Conservation (phyloP, 768 basidiomycete species). For the Mycena epipterygia region DNA sequence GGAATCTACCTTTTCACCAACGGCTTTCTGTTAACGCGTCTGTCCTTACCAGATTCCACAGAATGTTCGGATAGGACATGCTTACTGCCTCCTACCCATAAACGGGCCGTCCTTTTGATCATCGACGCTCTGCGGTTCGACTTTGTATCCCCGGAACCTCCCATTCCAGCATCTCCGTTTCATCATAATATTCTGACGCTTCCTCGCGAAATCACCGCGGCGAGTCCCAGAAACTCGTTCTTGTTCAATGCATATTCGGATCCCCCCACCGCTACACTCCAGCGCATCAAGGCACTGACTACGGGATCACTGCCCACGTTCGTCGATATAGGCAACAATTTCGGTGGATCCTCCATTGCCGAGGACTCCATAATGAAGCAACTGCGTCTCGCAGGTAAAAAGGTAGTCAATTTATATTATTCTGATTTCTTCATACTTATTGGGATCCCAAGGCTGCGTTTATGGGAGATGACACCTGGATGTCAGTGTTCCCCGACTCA, state of each 20-base stretch:
- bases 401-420: constrained; percentile 55
- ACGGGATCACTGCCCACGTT: constrained; percentile 97
- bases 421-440: constrained; percentile 11
- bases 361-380: constrained; percentile 94
- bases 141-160: constrained; percentile 84
- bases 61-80: constrained; percentile 56
- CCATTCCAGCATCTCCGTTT: constrained; percentile 70
- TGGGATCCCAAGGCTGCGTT: constrained; percentile 74
- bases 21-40: constrained; percentile 90
- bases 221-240: constrained; percentile 80
- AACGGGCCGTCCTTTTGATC: constrained; percentile 85
- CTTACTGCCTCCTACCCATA: constrained; percentile 75
- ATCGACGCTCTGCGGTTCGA: constrained; percentile 96
- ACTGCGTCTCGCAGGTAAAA: constrained; percentile 68
- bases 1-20: constrained; percentile 92
- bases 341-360: constrained; percentile 86
- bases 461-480: constrained; percentile 99
- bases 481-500: constrained; percentile 84
- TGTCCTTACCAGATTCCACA: constrained; percentile 74
- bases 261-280: constrained; percentile 95
- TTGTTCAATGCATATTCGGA: constrained; percentile 93
- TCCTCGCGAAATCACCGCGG: constrained; percentile 77
- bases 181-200: constrained; percentile 89
- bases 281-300: constrained; percentile 94
- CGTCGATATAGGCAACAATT: constrained; percentile 93